Evolutionary conservation across 768 basidiomycete species (phyloP).

Genomic region (Leccinum subgranulosum): DNA sequence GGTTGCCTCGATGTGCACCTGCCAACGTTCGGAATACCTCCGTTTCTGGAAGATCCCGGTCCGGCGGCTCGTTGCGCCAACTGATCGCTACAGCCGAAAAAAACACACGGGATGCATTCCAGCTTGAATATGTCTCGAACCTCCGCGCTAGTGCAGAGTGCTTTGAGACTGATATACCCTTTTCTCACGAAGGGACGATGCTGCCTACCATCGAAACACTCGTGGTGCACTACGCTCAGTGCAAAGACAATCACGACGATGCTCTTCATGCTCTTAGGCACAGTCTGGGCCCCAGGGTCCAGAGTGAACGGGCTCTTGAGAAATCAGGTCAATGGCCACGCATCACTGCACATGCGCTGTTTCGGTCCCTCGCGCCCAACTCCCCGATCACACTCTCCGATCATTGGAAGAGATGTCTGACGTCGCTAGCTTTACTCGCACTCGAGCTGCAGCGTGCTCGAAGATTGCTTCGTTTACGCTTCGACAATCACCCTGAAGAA

Average conservation of each 20-base stretch:
- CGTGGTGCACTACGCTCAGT: conserved; percentile 6
- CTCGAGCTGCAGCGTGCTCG: conserved; percentile 37
- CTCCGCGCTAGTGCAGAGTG: conserved; percentile 15
- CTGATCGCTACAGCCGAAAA: conserved; percentile 1
- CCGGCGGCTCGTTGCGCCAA: neutral
- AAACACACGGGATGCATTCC: conserved; percentile 2
- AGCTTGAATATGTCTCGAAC: conserved; percentile 12
- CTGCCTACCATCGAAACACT: neutral
- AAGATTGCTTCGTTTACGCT: conserved; percentile 30
- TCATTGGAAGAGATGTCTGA: conserved; percentile 32
- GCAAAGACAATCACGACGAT: neutral
- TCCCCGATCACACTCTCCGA: conserved; percentile 12
- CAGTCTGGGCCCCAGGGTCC: conserved; percentile 11
- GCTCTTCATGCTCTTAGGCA: conserved; percentile 1
- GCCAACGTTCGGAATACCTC: neutral
- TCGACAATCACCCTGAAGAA: conserved; percentile 27
- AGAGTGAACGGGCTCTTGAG: conserved; percentile 12
- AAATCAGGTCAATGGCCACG: conserved; percentile 38
- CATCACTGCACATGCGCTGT: conserved; percentile 28
- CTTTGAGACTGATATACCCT: conserved; percentile 3
- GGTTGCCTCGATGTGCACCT: neutral
- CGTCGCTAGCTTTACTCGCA: conserved; percentile 26
- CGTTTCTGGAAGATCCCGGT: neutral
- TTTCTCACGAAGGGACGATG: neutral
- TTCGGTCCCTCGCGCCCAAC: conserved; percentile 30